phyloP scores from a whole-genome alignment of 2,329 filamentous ascomycete species.

The Fusarium pseudoanthophilum region DNA sequence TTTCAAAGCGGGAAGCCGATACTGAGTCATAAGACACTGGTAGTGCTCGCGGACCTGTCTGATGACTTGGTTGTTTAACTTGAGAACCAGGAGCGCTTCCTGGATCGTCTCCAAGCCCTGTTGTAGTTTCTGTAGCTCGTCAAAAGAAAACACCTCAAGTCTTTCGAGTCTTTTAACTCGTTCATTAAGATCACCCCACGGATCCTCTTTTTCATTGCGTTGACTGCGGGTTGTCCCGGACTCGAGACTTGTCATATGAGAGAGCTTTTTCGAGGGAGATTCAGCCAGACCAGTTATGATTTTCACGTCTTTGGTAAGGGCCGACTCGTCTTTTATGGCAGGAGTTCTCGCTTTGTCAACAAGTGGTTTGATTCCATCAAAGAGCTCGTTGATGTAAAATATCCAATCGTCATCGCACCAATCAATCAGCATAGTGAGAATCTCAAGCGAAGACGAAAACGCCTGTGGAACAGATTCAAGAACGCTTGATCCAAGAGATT shows the following conservation, averaged over 20 bases:
- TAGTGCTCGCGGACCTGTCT: conserved; percentile 27
- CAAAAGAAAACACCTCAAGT: background rate
- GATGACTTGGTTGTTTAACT: conserved; percentile 26
- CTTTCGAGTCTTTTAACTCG: background rate
- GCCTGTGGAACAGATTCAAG: background rate
- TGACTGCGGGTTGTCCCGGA: background rate
- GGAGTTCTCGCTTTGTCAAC: conserved; percentile 3
- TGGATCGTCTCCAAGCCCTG: conserved; percentile 16
- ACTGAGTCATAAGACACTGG: conserved; percentile 2
- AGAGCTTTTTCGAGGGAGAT: background rate
- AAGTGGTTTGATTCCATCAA: background rate
- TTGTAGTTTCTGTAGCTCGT: conserved; percentile 14
- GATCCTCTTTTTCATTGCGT: background rate
- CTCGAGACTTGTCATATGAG: background rate
- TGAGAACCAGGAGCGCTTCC: conserved; percentile 15
- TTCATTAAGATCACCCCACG: background rate
- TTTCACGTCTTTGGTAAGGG: background rate
- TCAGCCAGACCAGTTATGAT: background rate
- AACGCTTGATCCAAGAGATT: background rate
- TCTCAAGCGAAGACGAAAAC: background rate
- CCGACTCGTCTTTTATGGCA: background rate
- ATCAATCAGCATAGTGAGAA: conserved; percentile 14
- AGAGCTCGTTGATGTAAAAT: conserved; percentile 27
- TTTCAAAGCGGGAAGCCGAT: background rate
- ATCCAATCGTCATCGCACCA: conserved; percentile 34